phyloP scores from a whole-genome alignment of 805 yeast genomes.

The Saccharomycopsis sp. region DNA sequence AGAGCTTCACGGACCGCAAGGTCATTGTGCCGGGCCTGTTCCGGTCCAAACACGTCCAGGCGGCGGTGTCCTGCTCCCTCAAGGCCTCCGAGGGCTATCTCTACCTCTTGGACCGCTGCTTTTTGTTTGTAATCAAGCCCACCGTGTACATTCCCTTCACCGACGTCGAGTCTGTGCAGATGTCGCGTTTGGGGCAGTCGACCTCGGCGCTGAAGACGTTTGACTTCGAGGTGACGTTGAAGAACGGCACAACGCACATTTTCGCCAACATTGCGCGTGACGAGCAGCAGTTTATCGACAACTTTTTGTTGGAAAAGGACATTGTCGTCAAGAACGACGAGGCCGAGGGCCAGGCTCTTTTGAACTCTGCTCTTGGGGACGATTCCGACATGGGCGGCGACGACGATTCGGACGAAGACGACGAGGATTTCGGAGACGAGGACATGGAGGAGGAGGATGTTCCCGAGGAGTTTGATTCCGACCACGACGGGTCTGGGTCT shows the following conservation, averaged over 20 bases:
- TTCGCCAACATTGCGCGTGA: conserved; percentile 87
- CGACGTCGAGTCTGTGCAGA: conserved; percentile 68
- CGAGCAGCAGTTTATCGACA: conserved; percentile 76
- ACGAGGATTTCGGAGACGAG: conserved; percentile 67
- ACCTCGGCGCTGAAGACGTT: conserved; percentile 78
- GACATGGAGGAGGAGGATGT: conserved; percentile 20
- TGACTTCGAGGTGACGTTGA: conserved; percentile 74
- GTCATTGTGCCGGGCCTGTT: conserved; percentile 80
- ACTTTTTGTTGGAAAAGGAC: conserved; percentile 69
- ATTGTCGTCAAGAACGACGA: conserved; percentile 82
- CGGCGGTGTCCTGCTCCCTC: conserved; percentile 85
- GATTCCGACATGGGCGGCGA: conserved; percentile 34
- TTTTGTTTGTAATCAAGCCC: conserved; percentile 89
- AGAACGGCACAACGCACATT: conserved; percentile 61
- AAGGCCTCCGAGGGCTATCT: conserved; percentile 94
- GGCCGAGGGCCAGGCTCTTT: conserved; percentile 73
- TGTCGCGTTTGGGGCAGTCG: conserved; percentile 84
- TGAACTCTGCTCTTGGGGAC: conserved; percentile 67
- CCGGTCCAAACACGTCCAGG: conserved; percentile 66
- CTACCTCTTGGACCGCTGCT: conserved; percentile 87
- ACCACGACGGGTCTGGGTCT: conserved; percentile 3
- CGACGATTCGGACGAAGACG: conserved; percentile 56
- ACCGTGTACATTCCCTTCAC: conserved; percentile 84
- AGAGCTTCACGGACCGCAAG: conserved; percentile 84
- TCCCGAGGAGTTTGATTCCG: conserved; percentile 21